Base-by-base conservation (phyloP, 345 rosid species). In the Rhizophora apiculata region DNA sequence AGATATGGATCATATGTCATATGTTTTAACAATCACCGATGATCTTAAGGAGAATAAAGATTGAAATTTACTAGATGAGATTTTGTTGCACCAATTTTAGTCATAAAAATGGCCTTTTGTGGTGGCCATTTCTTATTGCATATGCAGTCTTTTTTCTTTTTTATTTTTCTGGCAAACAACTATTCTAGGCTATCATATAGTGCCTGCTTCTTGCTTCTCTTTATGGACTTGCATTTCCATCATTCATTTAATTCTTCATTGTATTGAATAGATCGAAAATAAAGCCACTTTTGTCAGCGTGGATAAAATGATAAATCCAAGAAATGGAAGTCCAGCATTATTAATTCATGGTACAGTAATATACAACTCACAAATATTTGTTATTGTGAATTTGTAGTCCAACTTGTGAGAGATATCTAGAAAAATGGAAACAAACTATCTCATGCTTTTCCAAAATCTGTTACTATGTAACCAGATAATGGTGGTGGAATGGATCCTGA, bases 401-500 rank as follows among this genome's bases (percentile, higher is more conserved):
- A 39, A 18, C 27, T 53, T 43, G 24, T 68, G 32, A 30, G 15
- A 68, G 32, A 58, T 68, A 27, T 74, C 34, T 74, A 60, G 64
- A 68, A 52, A 60, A 73, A 36, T 4, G 53, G 30, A 58, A n/a
- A 15, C 49, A 43, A 43, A 2, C 18, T 43, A 43, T 3, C 43
- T 75, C 62, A 62, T 31, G 55, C 16, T 26, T n/a, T 7, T 30
- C 10, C 62, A 43, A 51, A 60, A 64, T 62, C 48, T 70, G 65
- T 32, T 62, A 6, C 52, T 53, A 58, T 78, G 39, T 49, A 62
- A 31, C 69, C 78, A 95, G 99, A 95, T 85, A 87, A 92, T 69
- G 99, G 99, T 72, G 96, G 93, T 70, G 99, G 99, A 80, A 91
- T 95, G 99, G 87, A 84, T 75, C 96, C 88, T 72, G 96, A 92